Evolutionary conservation across 129 eudicot species (phyloP).

Genomic region (Lactuca saligna): DNA sequence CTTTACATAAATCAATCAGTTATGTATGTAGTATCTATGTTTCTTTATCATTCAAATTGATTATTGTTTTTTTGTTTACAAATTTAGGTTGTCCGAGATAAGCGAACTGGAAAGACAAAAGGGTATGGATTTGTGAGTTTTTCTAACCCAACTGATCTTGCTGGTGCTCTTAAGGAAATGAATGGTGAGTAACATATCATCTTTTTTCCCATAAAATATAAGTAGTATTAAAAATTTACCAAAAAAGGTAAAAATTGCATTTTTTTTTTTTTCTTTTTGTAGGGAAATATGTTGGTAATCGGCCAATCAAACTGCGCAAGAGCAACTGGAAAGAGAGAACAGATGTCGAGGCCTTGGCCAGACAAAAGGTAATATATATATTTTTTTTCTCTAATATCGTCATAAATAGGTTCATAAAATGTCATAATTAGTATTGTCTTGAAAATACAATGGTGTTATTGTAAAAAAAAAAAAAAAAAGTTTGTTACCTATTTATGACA

Average conservation of each 20-base stretch:
- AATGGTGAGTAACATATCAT: conserved; percentile 53
- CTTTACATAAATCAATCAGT: too few relatives aligned
- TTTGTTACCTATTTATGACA: too few relatives aligned
- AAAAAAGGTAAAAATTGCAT: not conserved
- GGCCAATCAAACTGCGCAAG: conserved; percentile 90
- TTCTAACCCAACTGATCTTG: conserved; percentile 83
- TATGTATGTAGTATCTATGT: too few relatives aligned
- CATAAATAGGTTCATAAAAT: not conserved
- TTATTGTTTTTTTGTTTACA: too few relatives aligned
- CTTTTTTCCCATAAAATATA: not conserved
- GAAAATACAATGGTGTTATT: too few relatives aligned
- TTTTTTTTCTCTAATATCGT: not conserved
- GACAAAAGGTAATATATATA: conserved; percentile 62
- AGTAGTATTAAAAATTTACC: not conserved
- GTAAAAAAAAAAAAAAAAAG: too few relatives aligned
- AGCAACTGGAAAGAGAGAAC: conserved; percentile 99
- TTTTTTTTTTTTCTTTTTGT: conserved; percentile 3
- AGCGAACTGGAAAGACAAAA: conserved; percentile 95
- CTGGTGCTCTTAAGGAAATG: conserved; percentile 96
- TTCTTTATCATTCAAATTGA: too few relatives aligned
- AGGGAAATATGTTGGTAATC: conserved; percentile 97
- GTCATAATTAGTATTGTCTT: too few relatives aligned
- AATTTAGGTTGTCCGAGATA: conserved; percentile 82
- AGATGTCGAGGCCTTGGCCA: conserved; percentile 75
- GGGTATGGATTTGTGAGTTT: conserved; percentile 98